Percentiles rank a stretch among this genome's conserved stretches.
These are phyloP conservation scores for Prunus salicina DNA, from an alignment of 306 rosid species.

Conservation along the genomic window DNA sequence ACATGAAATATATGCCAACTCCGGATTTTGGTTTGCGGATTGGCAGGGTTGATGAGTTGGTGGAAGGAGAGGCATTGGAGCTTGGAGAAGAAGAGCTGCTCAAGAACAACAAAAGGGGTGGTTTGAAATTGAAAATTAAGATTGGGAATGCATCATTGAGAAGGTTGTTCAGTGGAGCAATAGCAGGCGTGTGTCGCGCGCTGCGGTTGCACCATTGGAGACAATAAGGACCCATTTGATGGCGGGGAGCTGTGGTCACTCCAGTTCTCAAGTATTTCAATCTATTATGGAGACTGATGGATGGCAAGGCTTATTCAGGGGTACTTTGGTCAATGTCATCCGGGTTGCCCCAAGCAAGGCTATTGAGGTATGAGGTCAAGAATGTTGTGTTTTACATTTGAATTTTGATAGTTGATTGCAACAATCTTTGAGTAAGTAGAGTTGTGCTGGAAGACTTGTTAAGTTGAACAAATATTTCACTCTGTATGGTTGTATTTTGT, in stretches of 20 bases:
- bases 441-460: too few species aligned
- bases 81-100: constrained; percentile 21
- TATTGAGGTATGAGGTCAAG: constrained; percentile 37
- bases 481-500: too few species aligned
- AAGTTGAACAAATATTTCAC: too few species aligned
- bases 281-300: constrained; percentile 54
- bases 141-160: constrained; percentile 47
- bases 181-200: constrained; percentile 64
- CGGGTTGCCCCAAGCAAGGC: constrained; percentile 69
- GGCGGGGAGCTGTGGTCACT: constrained; percentile 53
- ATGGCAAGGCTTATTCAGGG: constrained; percentile 65
- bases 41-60: constrained; percentile 15
- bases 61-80: constrained; percentile 12
- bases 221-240: constrained; percentile 63
- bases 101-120: constrained; percentile 22
- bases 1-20: constrained; percentile 24
- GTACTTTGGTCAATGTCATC: constrained; percentile 54
- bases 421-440: too few species aligned
- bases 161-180: constrained; percentile 63
- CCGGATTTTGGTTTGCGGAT: background rate
- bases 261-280: constrained; percentile 41
- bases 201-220: constrained; percentile 58
- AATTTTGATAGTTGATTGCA: background rate
- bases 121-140: constrained; percentile 45
- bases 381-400: background rate